Evolutionary conservation across 306 rosid genomes (phyloP).

Genomic region (Gastrolobium bilobum): DNA sequence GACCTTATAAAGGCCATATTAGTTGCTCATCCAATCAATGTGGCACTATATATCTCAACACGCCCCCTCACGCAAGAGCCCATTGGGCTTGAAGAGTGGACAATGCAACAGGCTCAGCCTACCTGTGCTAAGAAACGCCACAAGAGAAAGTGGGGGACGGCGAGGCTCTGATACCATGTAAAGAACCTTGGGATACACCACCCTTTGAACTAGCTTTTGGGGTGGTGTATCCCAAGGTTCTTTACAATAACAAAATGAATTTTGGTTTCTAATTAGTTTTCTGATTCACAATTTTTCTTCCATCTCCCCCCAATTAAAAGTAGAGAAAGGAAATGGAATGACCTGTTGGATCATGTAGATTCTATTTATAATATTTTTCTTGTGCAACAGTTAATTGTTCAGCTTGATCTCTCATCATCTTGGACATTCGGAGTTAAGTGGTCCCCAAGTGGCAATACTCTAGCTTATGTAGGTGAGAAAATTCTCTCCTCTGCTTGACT

Average conservation of each 20-base stretch:
- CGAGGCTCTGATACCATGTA: too few relatives aligned
- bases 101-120: too few relatives aligned
- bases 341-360: slow-evolving; percentile 29
- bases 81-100: too few relatives aligned
- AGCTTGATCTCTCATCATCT: slow-evolving; percentile 91
- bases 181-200: too few relatives aligned
- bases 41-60: too few relatives aligned
- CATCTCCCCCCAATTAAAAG: not conserved
- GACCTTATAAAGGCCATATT: too few relatives aligned
- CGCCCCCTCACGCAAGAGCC: too few relatives aligned
- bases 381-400: slow-evolving; percentile 80
- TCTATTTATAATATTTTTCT: slow-evolving; percentile 46
- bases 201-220: too few relatives aligned
- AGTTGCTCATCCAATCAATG: too few relatives aligned
- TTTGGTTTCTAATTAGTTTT: slow-evolving; percentile 23
- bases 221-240: too few relatives aligned
- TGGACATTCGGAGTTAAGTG: slow-evolving; percentile 98
- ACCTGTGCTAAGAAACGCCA: too few relatives aligned
- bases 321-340: slow-evolving; percentile 23
- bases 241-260: slow-evolving; percentile 32
- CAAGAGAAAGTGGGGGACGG: too few relatives aligned
- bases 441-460: slow-evolving; percentile 97
- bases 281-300: slow-evolving; percentile 19
- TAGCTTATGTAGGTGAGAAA: slow-evolving; percentile 91
- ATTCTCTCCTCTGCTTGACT: slow-evolving; percentile 43